phyloP scores from a whole-genome alignment of 495 filamentous ascomycete species.

The Penicillium psychrofluorescens region DNA sequence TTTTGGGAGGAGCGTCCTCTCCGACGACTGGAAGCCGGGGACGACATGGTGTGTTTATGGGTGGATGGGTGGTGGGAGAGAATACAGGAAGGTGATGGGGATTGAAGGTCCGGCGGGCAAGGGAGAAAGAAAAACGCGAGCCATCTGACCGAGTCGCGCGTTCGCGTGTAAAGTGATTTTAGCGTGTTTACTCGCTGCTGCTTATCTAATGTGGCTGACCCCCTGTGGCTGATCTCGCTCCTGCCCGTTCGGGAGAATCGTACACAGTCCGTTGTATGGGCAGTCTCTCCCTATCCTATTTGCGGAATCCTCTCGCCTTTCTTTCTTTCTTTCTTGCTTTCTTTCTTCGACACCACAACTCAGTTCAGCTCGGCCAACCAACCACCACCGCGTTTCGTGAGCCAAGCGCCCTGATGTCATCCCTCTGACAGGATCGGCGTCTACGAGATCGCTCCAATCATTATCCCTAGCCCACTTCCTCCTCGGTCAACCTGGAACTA shows the following conservation, averaged over 20 bases:
- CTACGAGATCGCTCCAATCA: constrained; percentile 20
- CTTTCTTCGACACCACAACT: no score
- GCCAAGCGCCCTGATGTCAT: constrained; percentile 40
- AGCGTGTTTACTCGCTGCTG: constrained; percentile 9
- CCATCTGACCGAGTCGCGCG: constrained; percentile 20
- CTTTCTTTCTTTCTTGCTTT: neutral
- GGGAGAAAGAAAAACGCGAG: constrained; percentile 20
- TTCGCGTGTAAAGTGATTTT: constrained; percentile 37
- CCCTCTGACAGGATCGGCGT: constrained; percentile 17
- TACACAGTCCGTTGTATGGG: no score
- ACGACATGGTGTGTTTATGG: constrained; percentile 35
- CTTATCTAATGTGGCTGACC: no score
- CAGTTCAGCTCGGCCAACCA: neutral
- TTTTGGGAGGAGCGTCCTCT: constrained; percentile 37
- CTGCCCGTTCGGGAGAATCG: neutral
- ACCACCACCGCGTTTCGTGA: constrained; percentile 22
- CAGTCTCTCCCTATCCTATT: no score
- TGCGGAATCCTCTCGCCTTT: neutral
- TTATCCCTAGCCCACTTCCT: constrained; percentile 1
- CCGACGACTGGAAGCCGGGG: constrained; percentile 32
- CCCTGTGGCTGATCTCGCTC: no score
- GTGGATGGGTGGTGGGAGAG: constrained; percentile 3
- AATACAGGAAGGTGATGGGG: constrained; percentile 4
- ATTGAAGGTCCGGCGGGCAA: constrained; percentile 5
- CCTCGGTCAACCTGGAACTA: no score